phyloP scores from a whole-genome alignment of 1,284 basidiomycete species.

The Boletus mariae region DNA sequence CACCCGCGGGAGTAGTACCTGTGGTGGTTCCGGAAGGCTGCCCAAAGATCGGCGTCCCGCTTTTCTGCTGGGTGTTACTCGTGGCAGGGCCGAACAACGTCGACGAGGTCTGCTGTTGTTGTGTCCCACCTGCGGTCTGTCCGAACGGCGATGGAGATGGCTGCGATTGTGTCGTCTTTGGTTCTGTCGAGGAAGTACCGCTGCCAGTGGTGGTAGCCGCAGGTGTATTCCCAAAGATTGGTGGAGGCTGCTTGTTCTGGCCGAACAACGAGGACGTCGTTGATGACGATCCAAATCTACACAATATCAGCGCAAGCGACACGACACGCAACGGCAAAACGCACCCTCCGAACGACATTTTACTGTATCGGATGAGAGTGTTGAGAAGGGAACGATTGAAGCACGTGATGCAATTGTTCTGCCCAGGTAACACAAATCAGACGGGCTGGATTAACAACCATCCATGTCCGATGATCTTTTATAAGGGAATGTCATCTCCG shows the following conservation, averaged over 20 bases:
- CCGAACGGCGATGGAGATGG: conserved; percentile 36
- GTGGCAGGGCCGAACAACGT: conserved; percentile 13
- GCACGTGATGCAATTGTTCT: background rate
- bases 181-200: conserved; percentile 24
- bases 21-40: background rate
- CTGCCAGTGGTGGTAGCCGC: conserved; percentile 13
- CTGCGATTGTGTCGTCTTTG: conserved; percentile 28
- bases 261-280: conserved; percentile 30
- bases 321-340: conserved; percentile 3
- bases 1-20: background rate
- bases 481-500: too few species aligned
- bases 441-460: too few species aligned
- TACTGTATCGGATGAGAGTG: background rate
- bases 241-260: conserved; percentile 25
- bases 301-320: conserved; percentile 8
- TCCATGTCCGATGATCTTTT: too few species aligned
- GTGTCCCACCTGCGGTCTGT: conserved; percentile 20
- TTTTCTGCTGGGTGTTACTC: conserved; percentile 28
- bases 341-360: conserved; percentile 23
- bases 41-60: conserved; percentile 20
- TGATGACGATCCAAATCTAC: conserved; percentile 21
- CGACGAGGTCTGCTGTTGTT: conserved; percentile 13
- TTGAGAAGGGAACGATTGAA: too few species aligned
- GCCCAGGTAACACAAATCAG: too few species aligned
- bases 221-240: conserved; percentile 30